Percentiles rank a stretch among this genome's conserved stretches.
Evolutionary conservation across 768 basidiomycete species (phyloP).

Genomic region (Galerina sulciceps): DNA sequence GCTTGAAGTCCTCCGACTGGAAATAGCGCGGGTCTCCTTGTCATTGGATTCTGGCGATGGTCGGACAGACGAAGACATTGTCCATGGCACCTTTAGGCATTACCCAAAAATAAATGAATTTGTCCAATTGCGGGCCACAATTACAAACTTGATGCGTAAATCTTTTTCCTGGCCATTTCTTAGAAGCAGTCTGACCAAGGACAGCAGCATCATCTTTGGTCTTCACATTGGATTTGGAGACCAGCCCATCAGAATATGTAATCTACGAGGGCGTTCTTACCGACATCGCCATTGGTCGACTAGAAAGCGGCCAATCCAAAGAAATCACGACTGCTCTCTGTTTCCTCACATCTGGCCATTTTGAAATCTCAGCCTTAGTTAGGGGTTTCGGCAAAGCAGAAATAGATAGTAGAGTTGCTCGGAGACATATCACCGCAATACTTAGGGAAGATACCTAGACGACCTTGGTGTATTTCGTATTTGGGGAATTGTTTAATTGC

Average conservation of each 20-base stretch:
- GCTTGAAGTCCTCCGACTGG: constrained; percentile 76
- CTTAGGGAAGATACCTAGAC: constrained; percentile 13
- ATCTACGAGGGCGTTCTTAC: constrained; percentile 70
- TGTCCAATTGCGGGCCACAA: constrained; percentile 55
- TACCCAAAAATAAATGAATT: constrained; percentile 63
- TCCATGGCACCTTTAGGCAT: constrained; percentile 42
- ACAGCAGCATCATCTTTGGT: constrained; percentile 52
- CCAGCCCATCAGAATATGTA: constrained; percentile 66
- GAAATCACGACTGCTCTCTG: constrained; percentile 63
- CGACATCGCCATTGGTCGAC: constrained; percentile 66
- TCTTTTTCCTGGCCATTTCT: neutral
- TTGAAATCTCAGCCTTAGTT: constrained; percentile 53
- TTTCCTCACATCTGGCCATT: constrained; percentile 74
- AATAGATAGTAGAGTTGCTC: constrained; percentile 38
- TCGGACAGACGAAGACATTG: constrained; percentile 16
- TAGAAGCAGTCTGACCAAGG: neutral
- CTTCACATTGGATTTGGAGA: constrained; percentile 55
- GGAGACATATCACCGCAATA: constrained; percentile 42
- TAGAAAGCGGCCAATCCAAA: constrained; percentile 57
- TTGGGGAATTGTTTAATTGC: neutral
- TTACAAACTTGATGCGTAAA: constrained; percentile 71
- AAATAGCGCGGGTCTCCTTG: constrained; percentile 65
- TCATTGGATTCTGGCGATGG: constrained; percentile 41
- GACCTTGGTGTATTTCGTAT: neutral
- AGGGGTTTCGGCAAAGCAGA: constrained; percentile 33